Base-by-base conservation (phyloP, 1,284 basidiomycete species). In the Rhodofomes roseus region DNA sequence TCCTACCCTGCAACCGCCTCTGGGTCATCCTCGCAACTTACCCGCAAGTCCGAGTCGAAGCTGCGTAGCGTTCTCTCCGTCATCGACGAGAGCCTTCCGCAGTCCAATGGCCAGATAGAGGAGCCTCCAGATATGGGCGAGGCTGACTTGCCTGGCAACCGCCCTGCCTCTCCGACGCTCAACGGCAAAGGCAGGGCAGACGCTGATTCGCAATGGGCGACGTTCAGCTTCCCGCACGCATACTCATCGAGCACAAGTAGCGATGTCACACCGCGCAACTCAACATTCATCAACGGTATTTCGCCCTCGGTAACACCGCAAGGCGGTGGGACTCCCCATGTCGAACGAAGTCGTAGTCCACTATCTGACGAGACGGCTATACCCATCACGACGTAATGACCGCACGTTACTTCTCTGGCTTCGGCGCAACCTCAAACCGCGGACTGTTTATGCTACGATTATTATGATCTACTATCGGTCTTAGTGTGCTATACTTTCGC, bases 11-110 rank as follows among this genome's bases (percentile, higher is more conserved):
- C 55, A 3, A 66, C 76, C 23, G 68, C 71, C n/a, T 70, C 77
- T 20, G 67, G 73, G 4, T 68, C 71, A 20, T 70, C 76, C 22
- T 66, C 73, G 40, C 72, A 78, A 50, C 72, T 70, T 53, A 60
- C 77, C 36, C 81, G 83, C 58, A 87, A 86, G 71, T 76, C 82
- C 14, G 87, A 89, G 65, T 85, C 85, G 14, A 90, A 87, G 69
- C 77, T 90, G 43, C 85, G 86, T 44, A 85, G 78, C 58, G 82
- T 87, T 25, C 76, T 91, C 23, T 73, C 86, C 43, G 80, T 82
- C 18, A 84, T 91, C 61, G 85, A 87, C 62, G 89, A 90, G 71
- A 72, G 71, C 46, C 77, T 72, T 46, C 64, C 73, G 56, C 73
- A 70, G 34, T 71, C 68, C 57, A 73, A 73, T 52, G 75, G 66